These are phyloP conservation scores for Lactarius deliciosus DNA, from an alignment of 768 basidiomycete genomes.

Conservation along the genomic window DNA sequence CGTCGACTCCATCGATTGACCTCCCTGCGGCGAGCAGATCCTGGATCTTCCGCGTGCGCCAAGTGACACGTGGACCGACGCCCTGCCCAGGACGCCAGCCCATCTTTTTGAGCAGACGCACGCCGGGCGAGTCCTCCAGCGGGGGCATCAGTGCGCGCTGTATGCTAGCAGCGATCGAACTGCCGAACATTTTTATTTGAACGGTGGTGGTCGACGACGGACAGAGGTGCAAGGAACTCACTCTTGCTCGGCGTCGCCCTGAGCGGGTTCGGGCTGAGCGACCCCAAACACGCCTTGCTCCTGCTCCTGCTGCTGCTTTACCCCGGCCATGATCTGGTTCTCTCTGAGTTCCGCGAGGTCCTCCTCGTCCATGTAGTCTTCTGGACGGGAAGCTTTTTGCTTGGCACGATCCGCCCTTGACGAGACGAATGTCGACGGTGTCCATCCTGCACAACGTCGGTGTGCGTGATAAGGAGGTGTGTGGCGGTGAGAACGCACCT, in stretches of 20 bases:
- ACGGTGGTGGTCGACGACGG: not conserved
- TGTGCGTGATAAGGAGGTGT: not conserved
- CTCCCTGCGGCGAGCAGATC: slow-evolving; percentile 48
- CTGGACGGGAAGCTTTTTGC: slow-evolving; percentile 59
- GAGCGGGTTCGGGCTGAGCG: slow-evolving; percentile 50
- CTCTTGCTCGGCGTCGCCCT: slow-evolving; percentile 51
- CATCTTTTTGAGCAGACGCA: slow-evolving; percentile 88
- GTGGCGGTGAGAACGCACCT: slow-evolving; percentile 45
- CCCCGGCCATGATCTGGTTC: slow-evolving; percentile 53
- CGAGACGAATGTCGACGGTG: slow-evolving; percentile 89
- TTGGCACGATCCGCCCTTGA: slow-evolving; percentile 77
- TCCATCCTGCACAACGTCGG: slow-evolving; percentile 69
- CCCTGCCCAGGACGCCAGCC: slow-evolving; percentile 95
- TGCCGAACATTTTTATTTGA: slow-evolving; percentile 33
- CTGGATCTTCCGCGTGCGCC: slow-evolving; percentile 71
- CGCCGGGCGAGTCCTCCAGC: slow-evolving; percentile 77
- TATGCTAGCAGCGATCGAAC: slow-evolving; percentile 62
- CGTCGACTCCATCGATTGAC: slow-evolving; percentile 37
- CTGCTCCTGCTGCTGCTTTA: slow-evolving; percentile 70
- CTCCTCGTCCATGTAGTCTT: slow-evolving; percentile 99
- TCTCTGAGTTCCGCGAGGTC: slow-evolving; percentile 84
- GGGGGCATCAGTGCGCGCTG: slow-evolving; percentile 68
- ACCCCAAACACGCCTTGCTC: slow-evolving; percentile 75
- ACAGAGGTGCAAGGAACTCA: slow-evolving; percentile 37
- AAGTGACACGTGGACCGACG: slow-evolving; percentile 84